Percentiles rank a stretch among this genome's conserved stretches.
These are phyloP conservation scores for Saturnispora halmiae DNA, from an alignment of 805 yeast species.

Conservation along the genomic window DNA sequence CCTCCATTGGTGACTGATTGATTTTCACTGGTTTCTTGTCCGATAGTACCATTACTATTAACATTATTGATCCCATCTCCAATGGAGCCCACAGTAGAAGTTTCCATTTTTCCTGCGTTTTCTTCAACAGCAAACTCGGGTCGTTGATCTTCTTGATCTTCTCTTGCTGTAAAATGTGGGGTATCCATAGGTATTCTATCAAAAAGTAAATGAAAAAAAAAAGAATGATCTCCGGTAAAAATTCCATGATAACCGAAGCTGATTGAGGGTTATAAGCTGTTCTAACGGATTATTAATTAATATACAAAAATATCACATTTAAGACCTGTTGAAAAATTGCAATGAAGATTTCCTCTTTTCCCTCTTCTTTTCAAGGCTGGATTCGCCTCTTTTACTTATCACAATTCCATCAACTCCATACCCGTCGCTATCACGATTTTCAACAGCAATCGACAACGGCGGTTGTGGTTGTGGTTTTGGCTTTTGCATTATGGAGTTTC, in stretches of 20 bases:
- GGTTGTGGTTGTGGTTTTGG: neutral
- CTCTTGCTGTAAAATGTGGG: no score
- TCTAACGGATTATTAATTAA: no score
- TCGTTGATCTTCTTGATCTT: no score
- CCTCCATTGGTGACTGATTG: neutral
- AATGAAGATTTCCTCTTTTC: constrained; percentile 8
- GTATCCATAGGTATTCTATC: no score
- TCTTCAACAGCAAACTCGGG: no score
- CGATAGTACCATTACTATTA: no score
- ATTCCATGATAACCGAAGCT: neutral
- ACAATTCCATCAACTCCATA: no score
- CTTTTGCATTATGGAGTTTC: no score
- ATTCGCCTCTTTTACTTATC: neutral
- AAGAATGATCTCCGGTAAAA: neutral
- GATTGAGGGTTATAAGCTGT: no score
- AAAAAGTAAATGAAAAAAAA: neutral
- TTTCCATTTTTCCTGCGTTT: neutral
- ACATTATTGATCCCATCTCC: no score
- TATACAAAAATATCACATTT: neutral
- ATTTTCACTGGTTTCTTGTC: neutral
- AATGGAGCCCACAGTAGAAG: neutral
- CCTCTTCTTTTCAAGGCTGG: neutral
- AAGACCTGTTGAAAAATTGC: constrained; percentile 1
- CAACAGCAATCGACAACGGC: no score
- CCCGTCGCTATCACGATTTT: no score